Evolutionary conservation across 345 rosid genomes (phyloP), one percentile per base, ranked within the genome.

Genomic region (Salix dunnii): DNA sequence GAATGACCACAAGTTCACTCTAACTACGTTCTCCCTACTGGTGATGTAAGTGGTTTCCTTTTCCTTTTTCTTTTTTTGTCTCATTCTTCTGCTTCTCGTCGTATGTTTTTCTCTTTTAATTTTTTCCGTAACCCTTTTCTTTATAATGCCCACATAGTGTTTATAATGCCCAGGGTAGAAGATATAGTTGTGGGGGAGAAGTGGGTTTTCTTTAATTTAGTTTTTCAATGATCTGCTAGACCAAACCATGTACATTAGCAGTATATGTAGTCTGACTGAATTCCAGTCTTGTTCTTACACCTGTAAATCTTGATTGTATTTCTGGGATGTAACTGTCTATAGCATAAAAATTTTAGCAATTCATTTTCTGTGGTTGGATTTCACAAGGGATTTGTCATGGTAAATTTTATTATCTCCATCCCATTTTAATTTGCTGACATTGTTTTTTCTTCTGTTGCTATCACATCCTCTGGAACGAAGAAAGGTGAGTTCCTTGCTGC

Each of bases 11-110:
- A 93, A 92, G 86, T 84, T 96, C 91, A 89, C 88, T 80, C 25
- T 96, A 85, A 89, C 97, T 33, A 96, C 98, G 14, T 90, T 67
- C 75, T 92, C 98, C 75, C 97, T 3, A 85, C 91, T 67, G 97
- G 99, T 64, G 92, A 91, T 78, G 98, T 96, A 80, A 87, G 95
- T 89, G 72, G 64, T 40, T 76, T 12, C 30, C 20, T 62, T 28
- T 12, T 51, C 18, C 2, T 8, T 13, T n/a, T n/a, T n/a, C n/a
- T n/a, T 11, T 9, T 35, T 25, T 35, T 43, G 0, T 38, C 58
- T 51, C 23, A 49, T 60, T n/a, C 27, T 43, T 35, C 7, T 43
- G 25, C 63, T n/a, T 5, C 53, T n/a, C 33, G 3, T 31, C 3
- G 33, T 6, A 42, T 35, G n/a, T n/a, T 2, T 31, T 18, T 66